Base-by-base conservation (phyloP, 208 protist species). In the Trypanosomatidae sp. region DNA sequence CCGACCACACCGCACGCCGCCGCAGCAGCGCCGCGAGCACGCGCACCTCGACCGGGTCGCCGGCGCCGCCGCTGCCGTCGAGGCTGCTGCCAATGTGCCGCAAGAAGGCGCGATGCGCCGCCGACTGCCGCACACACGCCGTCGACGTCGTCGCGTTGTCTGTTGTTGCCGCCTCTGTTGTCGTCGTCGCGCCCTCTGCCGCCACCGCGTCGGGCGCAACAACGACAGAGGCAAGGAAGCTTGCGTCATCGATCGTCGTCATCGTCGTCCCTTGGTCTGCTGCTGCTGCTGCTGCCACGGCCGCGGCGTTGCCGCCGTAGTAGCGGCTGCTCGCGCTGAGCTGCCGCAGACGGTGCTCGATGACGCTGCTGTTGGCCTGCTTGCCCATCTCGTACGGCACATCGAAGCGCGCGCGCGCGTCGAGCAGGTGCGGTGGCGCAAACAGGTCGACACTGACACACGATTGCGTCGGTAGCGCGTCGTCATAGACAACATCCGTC, bases 1-100 rank as follows among this genome's bases (percentile, higher is more conserved):
- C 57, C 25, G 53, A 53, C 76, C 81, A 90, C 42, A 76, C 49
- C 10, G 81, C 75, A 16, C 81, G 68, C 27, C 59, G 59, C 55
- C 61, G 59, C 26, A 90, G 57, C 23, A 90, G 59, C 16, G 15
- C 20, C 43, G 58, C 51, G 25, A 73, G 30, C 20, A 66, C 61
- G 15, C 40, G 55, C 33, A 86, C 73, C 18, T 55, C 61, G n/a
- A n/a, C n/a, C n/a, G n/a, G n/a, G n/a, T n/a, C n/a, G n/a, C n/a
- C n/a, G n/a, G n/a, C n/a, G n/a, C n/a, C n/a, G n/a, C n/a, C n/a
- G n/a, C n/a, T n/a, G n/a, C n/a, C n/a, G n/a, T n/a, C n/a, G n/a
- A n/a, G n/a, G n/a, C n/a, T n/a, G n/a, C n/a, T n/a, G n/a, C n/a
- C n/a, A n/a, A n/a, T n/a, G n/a, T n/a, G n/a, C n/a, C n/a, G n/a